Evolutionary conservation across 805 yeast species (phyloP), one percentile per base, ranked within the genome.

Genomic region (Lachancea quebecensis): DNA sequence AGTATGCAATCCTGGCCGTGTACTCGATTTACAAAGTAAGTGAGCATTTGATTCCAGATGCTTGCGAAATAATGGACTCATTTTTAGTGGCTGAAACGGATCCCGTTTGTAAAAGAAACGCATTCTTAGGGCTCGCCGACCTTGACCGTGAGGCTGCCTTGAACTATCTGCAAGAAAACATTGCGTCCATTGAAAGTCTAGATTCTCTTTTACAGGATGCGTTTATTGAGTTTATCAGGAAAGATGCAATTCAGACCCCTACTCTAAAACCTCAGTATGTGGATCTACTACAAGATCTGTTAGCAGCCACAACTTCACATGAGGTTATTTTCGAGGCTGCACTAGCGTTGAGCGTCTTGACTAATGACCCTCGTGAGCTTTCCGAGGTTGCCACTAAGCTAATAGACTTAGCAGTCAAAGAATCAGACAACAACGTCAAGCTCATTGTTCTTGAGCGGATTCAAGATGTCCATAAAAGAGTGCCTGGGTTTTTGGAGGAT

Each of bases 351-450:
- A 76, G 83, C 28, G 68, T 68, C 18, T 69, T 88, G 47, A 74
- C 89, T 6, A 64, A 71, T 44, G 78, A 81, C 44, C 83, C 90
- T 21, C 68, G 77, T 15, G 79, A 85, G 15, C 75, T 91, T 45
- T 70, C 80, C 44, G 77, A 81, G 50, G 93, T 96, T 12, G 98
- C 95, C 34, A 67, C 80, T 45, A 88, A 88, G 64, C 84, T 88
- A 58, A 81, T 91, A 50, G 95, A 87, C 47, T 74, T 93, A 55
- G 95, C 96, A 30, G 81, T 82, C 55, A 86, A 84, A 61, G 98
- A 89, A 62, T 75, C 95, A n/a, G 98, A 93, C 66, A 90, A 86
- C 69, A 93, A 90, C 60, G 90, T 91, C 56, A 95, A 95, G 67
- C 76, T 93, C 53, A 90, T 91, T 58, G 93, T 95, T 16, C 74